A percentile compares a stretch with the other conserved stretches of the same genome.
Conservation (phyloP, 179 eudicot genomes). For the Amaranthus tricolor region DNA sequence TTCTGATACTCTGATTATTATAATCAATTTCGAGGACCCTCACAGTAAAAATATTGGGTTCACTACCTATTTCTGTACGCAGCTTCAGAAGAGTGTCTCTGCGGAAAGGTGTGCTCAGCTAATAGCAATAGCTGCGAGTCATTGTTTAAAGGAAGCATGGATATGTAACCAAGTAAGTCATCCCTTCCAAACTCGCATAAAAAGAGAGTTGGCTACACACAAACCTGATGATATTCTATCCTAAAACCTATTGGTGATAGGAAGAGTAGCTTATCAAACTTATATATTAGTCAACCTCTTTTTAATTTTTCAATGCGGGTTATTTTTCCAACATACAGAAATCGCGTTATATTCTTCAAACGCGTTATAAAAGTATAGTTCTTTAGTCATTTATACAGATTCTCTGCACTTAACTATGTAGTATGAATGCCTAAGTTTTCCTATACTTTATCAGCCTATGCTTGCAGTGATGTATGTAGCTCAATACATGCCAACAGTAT, state of each 20-base stretch:
- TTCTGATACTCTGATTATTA: background rate
- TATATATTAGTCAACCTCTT: no score
- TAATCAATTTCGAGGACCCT: no score
- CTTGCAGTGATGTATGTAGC: constrained; percentile 84
- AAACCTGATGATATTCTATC: no score
- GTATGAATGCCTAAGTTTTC: constrained; percentile 6
- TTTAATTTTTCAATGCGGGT: background rate
- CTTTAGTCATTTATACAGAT: background rate
- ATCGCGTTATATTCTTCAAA: no score
- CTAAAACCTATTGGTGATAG: no score
- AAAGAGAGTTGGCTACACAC: background rate
- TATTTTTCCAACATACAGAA: background rate
- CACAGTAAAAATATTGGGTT: background rate
- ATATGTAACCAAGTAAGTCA: constrained; percentile 79
- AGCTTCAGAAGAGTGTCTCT: constrained; percentile 65
- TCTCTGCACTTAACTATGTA: constrained; percentile 5
- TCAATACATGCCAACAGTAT: constrained; percentile 79
- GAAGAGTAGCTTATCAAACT: no score
- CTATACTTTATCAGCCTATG: constrained; percentile 61
- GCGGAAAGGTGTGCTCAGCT: constrained; percentile 87
- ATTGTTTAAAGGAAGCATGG: constrained; percentile 87
- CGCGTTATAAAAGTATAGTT: background rate
- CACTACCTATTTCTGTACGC: constrained; percentile 2
- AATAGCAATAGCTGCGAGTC: constrained; percentile 72
- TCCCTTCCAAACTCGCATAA: background rate